A percentile compares a stretch with the other conserved stretches of the same genome.
Evolutionary conservation across 352 stramenopile genomes (phyloP).

Genomic region (Phytophthora ramorum): DNA sequence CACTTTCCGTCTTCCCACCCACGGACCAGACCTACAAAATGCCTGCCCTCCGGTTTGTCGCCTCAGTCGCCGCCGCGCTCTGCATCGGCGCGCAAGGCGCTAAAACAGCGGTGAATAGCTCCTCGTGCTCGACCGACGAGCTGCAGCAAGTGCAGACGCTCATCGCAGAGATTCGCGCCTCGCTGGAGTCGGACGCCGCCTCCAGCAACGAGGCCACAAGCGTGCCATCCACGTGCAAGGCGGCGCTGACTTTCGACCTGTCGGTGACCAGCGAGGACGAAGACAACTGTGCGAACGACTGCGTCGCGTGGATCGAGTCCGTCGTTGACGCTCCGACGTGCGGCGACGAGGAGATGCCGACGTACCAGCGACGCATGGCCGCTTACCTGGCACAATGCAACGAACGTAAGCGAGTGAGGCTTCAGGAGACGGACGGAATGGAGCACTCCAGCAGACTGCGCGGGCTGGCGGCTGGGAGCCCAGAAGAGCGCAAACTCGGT

Average conservation of each 20-base stretch:
- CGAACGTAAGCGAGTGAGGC: conserved; percentile 15
- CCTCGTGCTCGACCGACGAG: conserved; percentile 17
- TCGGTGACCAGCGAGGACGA: conserved; percentile 7
- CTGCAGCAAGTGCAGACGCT: conserved; percentile 19
- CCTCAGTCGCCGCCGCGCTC: conserved; percentile 6
- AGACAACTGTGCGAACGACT: conserved; percentile 21
- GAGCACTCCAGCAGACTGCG: conserved; percentile 17
- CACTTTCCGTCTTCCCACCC: conserved; percentile 28
- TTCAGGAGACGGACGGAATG: conserved; percentile 8
- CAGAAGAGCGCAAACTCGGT: conserved; percentile 16
- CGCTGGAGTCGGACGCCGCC: conserved; percentile 12
- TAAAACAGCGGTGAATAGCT: not conserved
- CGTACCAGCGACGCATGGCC: conserved; percentile 31
- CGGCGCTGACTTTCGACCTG: conserved; percentile 24
- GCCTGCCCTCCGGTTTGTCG: conserved; percentile 11
- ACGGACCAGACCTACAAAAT: conserved; percentile 17
- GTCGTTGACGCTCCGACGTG: conserved; percentile 27
- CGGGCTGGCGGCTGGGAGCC: conserved; percentile 15
- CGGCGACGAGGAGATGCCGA: conserved; percentile 27
- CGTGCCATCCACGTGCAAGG: conserved; percentile 21
- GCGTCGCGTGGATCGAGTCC: conserved; percentile 23
- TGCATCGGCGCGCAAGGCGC: not conserved
- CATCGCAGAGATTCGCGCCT: conserved; percentile 17
- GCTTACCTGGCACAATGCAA: conserved; percentile 31
- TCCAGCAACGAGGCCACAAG: conserved; percentile 17